Base-by-base conservation (phyloP, 805 yeast species). In the Hanseniaspora lachancei region DNA sequence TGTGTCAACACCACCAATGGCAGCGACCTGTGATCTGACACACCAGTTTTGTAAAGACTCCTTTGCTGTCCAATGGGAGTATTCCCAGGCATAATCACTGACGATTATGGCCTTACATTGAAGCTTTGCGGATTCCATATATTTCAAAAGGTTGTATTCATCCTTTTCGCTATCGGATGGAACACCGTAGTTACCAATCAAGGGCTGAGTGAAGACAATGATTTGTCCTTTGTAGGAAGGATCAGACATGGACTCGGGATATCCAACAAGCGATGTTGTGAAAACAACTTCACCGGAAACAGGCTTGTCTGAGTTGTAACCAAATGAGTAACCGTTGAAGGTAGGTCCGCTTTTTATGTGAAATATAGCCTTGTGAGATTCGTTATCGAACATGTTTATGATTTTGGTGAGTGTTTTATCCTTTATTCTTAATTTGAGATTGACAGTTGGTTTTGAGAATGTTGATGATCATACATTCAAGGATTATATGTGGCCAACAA, bases 31-130 rank as follows among this genome's bases (percentile, higher is more conserved):
- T 63, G 89, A 95, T 67, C 96, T 82, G 71, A 86, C 80, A 74
- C 98, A 93, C 98, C 97, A 93, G 63, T 86, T 86, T 58, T 87
- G 85, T 57, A 93, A 77, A 20, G 95, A 84, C 74, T 93, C 97
- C 36, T 93, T 96, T 3, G 99, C 99, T 39, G 97, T 89, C 98
- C 98, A 93, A 70, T 93, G 99, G n/a, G 96, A 87, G 71, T 91
- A 88, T 68, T 89, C 79, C 77, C 89, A 78, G 23, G 98, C 97
- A 55, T 80, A 96, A 66, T 93, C 96, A 44, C 95, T 86, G 29
- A 93, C 98, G 49, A 93, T 95, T 58, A 93, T 88, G 63, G 97
- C 99, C 59, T 86, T 82, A 72, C 97, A 89, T 72, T 93, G 97
- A 57, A 87, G 82, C 62, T 78, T 79, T 5, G 97, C 93, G 57